These are phyloP conservation scores for Prunus yedoensis DNA, from an alignment of 331 rosid genomes.

Conservation along the genomic window DNA sequence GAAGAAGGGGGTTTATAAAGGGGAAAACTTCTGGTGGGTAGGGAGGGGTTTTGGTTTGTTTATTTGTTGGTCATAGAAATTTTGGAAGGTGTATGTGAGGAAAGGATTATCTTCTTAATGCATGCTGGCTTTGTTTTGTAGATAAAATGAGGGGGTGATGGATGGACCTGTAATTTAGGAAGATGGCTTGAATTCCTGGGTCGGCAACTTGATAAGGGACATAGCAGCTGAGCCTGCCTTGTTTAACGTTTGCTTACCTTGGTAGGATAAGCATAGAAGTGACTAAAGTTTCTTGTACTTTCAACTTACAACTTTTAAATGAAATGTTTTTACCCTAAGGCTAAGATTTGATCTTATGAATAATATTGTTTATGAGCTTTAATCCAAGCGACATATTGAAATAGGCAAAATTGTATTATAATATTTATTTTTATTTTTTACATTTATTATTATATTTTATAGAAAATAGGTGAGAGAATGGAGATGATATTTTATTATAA, in stretches of 20 bases:
- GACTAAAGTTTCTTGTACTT: not conserved
- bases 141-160: not conserved
- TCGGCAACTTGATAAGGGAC: not conserved
- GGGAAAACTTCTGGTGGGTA: slow-evolving; percentile 5
- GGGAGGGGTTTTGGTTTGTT: slow-evolving; percentile 19
- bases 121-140: too few species aligned
- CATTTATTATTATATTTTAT: too few species aligned
- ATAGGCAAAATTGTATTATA: too few species aligned
- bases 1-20: slow-evolving; percentile 20
- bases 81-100: too few species aligned
- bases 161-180: not conserved
- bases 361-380: not conserved
- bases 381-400: too few species aligned
- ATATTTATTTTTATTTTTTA: too few species aligned
- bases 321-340: not conserved
- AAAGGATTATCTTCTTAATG: too few species aligned
- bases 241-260: not conserved
- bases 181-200: not conserved
- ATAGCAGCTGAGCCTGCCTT: not conserved
- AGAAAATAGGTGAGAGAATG: too few species aligned
- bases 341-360: not conserved
- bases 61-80: not conserved
- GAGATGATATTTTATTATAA: too few species aligned
- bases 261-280: not conserved
- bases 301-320: not conserved